Evolutionary conservation across 2,329 filamentous ascomycete species (phyloP), one percentile per base, ranked within the genome.

Genomic region (Leptosphaerulina australis): DNA sequence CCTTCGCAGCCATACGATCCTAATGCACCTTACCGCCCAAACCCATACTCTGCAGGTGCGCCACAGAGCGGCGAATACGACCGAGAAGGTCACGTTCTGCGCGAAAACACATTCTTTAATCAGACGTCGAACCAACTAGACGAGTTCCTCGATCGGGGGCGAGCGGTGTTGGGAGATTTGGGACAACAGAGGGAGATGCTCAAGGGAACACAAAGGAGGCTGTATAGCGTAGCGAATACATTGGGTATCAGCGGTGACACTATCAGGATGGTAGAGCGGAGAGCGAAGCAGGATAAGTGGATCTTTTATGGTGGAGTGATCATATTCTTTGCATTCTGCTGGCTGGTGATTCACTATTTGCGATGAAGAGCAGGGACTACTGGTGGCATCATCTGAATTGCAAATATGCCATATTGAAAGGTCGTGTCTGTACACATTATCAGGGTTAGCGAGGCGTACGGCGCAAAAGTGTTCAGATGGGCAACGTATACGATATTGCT

Each of bases 271-370:
- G 88, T 99, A 31, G 93, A 97, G 76, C 78, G 94, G 62, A 81
- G 94, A 56, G 91, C 94, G 40, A 88, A 86, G 72, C 89, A 97
- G 78, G 94, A 99, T 72, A 97, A 97, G 76, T 97, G 92, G 91
- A 96, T 99, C 26, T 99, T 99, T 72, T 89, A 88, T 81, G 88
- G 79, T 0, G 91, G 94, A 0, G 91, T 93, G 2, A 74, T 95
- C 4, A 74, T 94, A 26, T 99, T 99, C 73, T 89, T 97, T 65
- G 69, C 83, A 28, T 99, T 99, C 70, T 96, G 93, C 74, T 97
- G 91, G 85, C 76, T 94, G 58, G 91, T 96, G 47, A 70, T 99
- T 68, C 88, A 92, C 74, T 97, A 84, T 70, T 73, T 99, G 74
- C 79, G 90, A 26, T 67, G 51, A 62, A 36, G 31, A 14, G 26